Conservation (phyloP, 116 monocot species). For the Cymodocea nodosa region DNA sequence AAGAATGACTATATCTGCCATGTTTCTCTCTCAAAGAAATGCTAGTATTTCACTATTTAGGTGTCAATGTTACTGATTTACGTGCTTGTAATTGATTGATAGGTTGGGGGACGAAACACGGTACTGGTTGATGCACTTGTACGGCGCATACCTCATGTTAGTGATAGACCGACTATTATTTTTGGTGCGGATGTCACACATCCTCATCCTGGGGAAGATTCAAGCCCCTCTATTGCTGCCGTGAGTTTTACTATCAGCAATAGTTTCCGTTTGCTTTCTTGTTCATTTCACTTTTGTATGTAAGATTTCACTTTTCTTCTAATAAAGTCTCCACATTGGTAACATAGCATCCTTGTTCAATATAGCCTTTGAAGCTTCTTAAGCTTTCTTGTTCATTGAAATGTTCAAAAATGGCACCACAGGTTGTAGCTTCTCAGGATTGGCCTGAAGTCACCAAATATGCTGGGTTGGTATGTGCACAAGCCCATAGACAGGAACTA, state of each 20-base stretch:
- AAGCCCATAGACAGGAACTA: constrained; percentile 75
- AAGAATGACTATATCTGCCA: not conserved
- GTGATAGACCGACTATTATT: constrained; percentile 72
- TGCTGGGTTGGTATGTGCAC: constrained; percentile 76
- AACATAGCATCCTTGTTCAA: too few species aligned
- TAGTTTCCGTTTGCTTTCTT: not conserved
- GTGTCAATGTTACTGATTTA: not conserved
- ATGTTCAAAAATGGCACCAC: not conserved
- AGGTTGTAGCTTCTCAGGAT: constrained; percentile 97
- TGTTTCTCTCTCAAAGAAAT: not conserved
- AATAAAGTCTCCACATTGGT: too few species aligned
- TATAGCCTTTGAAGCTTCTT: too few species aligned
- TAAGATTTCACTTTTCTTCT: too few species aligned
- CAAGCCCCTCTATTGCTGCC: constrained; percentile 93
- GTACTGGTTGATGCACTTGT: constrained; percentile 70
- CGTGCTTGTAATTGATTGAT: not conserved
- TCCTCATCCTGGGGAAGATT: constrained; percentile 93
- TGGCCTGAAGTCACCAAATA: constrained; percentile 95
- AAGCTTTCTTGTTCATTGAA: not conserved
- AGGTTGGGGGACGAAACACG: constrained; percentile 96
- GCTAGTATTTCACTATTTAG: too few species aligned
- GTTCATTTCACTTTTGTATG: not conserved
- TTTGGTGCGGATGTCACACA: constrained; percentile 99
- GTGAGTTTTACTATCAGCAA: constrained; percentile 22
- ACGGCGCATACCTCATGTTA: constrained; percentile 60